Base-by-base conservation (phyloP, 2,329 filamentous ascomycete species). In the Neoscytalidium dimidiatum region DNA sequence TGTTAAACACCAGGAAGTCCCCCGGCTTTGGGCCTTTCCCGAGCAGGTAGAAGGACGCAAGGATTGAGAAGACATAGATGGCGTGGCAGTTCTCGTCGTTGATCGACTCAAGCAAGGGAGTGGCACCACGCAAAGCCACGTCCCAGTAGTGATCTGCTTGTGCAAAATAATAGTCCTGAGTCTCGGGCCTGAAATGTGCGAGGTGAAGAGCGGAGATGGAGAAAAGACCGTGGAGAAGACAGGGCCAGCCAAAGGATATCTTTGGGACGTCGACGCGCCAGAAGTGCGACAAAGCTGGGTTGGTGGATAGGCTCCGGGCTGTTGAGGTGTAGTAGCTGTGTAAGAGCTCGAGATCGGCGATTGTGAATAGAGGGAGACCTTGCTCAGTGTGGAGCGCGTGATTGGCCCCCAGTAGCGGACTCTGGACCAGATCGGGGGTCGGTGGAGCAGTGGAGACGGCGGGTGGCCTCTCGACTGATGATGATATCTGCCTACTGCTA, bases 121-220 rank as follows among this genome's bases (percentile, higher is more conserved):
- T 28, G 11, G 48, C 44, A n/a, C 29, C 21, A 5, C 44, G 29
- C 1, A 62, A 13, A 1, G 44, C 60, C 4, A 28, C 3, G 19
- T 52, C 21, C 33, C 38, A 46, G 31, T 62, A 33, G 4, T 11
- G 6, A 4, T 38, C 33, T 17, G 48, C 31, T 8, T 41, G 29
- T 2, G 29, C 31, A 17, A 19, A 9, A 21, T 52, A 62, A 3
- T 48, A 35, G 13, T 49, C 57, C 4, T 26, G 41, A 6, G 41
- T 23, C 13, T 31, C 28, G 13, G 31, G 29, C 3, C 33, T 23
- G 13, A 51, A 52, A 4, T 26, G 46, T 0, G 44, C 23, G 17
- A 81, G 68, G 63, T 83, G 81, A 19, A 82, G 70, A 4, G 81
- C 79, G 6, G 80, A 74, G 11, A 82, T 68, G 6, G 80, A 79